Conservation (phyloP, 2,329 filamentous ascomycete genomes). For the Ceratocystis cacaofunesta region DNA sequence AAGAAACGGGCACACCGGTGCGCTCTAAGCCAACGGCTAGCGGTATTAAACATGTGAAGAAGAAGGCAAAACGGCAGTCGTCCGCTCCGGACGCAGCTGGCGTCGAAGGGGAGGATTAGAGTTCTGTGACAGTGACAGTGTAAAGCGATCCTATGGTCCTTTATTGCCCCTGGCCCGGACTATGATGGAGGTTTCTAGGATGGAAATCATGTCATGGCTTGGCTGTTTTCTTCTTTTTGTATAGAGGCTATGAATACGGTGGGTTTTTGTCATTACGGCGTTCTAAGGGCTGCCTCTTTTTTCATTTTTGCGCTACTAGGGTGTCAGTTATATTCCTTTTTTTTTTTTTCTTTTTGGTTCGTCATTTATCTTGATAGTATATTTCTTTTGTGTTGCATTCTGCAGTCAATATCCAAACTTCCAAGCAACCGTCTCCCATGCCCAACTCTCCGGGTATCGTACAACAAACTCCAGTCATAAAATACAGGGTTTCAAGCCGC, state of each 20-base stretch:
- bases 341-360: not conserved
- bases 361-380: not conserved
- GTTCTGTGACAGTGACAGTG: not conserved
- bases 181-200: not conserved
- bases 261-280: not conserved
- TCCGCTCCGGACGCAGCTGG: not conserved
- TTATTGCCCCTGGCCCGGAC: not conserved
- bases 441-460: constrained; percentile 14
- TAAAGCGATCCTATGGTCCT: not conserved
- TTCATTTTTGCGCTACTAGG: not conserved
- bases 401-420: not conserved
- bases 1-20: constrained; percentile 22
- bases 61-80: constrained; percentile 11
- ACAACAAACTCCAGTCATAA: constrained; percentile 11
- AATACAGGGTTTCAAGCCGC: not conserved
- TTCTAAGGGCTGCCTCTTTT: not conserved
- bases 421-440: not conserved
- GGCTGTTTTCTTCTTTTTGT: not conserved
- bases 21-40: constrained; percentile 12
- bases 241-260: not conserved
- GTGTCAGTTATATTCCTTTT: not conserved
- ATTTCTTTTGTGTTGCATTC: not conserved
- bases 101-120: constrained; percentile 6
- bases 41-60: constrained; percentile 14
- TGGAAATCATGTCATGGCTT: not conserved